Base-by-base conservation (phyloP, 345 rosid species). In the Murraya koenigii region DNA sequence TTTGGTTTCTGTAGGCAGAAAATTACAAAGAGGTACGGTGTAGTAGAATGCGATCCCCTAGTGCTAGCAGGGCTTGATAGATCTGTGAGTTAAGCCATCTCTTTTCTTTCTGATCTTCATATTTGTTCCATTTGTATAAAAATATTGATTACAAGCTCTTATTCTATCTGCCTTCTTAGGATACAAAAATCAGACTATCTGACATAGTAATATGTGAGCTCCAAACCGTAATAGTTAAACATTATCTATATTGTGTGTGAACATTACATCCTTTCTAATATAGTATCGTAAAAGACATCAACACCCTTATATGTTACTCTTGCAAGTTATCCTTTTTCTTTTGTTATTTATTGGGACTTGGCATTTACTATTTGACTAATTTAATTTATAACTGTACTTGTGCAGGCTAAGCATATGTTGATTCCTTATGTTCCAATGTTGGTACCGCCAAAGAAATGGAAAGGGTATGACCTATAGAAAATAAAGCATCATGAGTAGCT, bases 371-470 rank as follows among this genome's bases (percentile, higher is more conserved):
- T 49, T 76, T 26, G 55, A 69, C 35, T 72, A 41, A 71, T 25
- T 20, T 77, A 49, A 39, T 71, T 20, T 64, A 35, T 71, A 63
- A 41, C 59, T 85, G 64, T 62, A 70, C 60, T 38, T 44, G 33
- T 91, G 93, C 92, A 96, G 97, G 98, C 91, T 80, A 94, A 86
- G 86, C 98, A 94, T 86, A 88, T 91, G 92, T 32, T 90, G 81
- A 89, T 93, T 85, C 97, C 98, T 62, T 96, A 94, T 74, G 88
- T 94, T 80, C 99, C 99, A 36, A 96, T 96, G 99, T 84, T 96
- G 83, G 87, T 96, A 75, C 99, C 99, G 75, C 99, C 99, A 65
- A 92, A 85, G 86, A 96, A 86, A 82, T 96, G 99, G 97, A 90
- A 87, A 90, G 93, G 97, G 99, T 96, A 96, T 64, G 85, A 59